Evolutionary conservation across 2,329 filamentous ascomycete species (phyloP), one percentile per base, ranked within the genome.

Genomic region (Fulvia fulva): DNA sequence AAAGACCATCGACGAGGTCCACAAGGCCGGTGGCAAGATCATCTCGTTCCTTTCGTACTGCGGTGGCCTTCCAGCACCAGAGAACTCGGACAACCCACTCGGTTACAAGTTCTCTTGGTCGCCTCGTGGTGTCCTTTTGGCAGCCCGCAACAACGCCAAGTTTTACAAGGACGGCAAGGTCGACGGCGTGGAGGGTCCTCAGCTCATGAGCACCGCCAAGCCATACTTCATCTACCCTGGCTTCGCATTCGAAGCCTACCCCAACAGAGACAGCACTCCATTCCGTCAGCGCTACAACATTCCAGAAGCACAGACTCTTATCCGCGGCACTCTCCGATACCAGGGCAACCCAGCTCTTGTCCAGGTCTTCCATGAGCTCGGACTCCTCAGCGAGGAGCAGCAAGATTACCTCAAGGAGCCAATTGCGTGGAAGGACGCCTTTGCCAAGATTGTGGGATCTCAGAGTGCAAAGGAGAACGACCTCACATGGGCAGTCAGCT

Each of bases 241-340:
- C 59, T 97, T 87, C 74, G 87, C 88, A 53, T 93, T 96, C 68
- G 91, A 97, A 66, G 91, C 88, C 44, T 97, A 97, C 78, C 89
- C 89, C 58, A 97, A 97, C 85, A 83, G 92, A 67, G 92, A 97
- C 77, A 92, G 87, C 21, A 94, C 90, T 16, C 81, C 84, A 8
- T 97, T 94, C 85, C 87, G 86, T 72, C 87, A 96, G 81, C 86
- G 90, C 63, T 97, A 97, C 83, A 78, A 85, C 76, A 97, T 97
- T 71, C 91, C 92, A 53, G 93, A 97, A 79, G 91, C 90, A 14
- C 77, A 96, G 76, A 96, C 90, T 53, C 85, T 97, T 69, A 81
- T 96, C 73, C 84, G 91, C 53, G 90, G 89, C 62, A 95, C 91
- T 28, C 83, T 97, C 34, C 82, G 93, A 65, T 97, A 94, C 80